These are phyloP conservation scores for Pseudotulostoma volvatum DNA, from an alignment of 495 filamentous ascomycete species.

Conservation along the genomic window DNA sequence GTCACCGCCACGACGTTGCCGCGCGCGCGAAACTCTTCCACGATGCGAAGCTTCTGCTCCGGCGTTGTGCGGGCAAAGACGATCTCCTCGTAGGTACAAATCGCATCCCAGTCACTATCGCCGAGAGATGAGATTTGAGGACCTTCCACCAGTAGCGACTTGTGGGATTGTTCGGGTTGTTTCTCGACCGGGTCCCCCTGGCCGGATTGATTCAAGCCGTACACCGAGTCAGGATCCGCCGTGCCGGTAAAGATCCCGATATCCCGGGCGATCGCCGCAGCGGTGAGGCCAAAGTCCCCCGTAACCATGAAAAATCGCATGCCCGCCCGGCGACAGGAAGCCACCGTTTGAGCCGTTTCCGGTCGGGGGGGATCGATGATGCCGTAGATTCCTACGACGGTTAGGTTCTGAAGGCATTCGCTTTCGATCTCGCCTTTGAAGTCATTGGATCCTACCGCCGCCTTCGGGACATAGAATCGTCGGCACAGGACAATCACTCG, in stretches of 20 bases:
- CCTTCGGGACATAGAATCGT: conserved; percentile 12
- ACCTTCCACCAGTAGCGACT: conserved; percentile 32
- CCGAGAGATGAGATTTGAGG: conserved; percentile 43
- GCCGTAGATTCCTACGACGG: conserved; percentile 33
- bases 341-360: conserved; percentile 36
- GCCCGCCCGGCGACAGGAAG: conserved; percentile 41
- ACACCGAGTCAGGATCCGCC: conserved; percentile 13
- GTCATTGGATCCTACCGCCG: conserved; percentile 17
- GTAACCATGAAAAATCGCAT: conserved; percentile 48
- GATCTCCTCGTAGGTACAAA: conserved; percentile 44
- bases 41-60: conserved; percentile 60
- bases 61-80: conserved; percentile 58
- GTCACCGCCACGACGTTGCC: conserved; percentile 59
- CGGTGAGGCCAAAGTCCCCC: conserved; percentile 57
- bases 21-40: conserved; percentile 44
- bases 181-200: neutral
- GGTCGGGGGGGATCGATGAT: conserved; percentile 46
- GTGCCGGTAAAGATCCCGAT: conserved; percentile 44
- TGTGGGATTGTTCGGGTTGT: conserved; percentile 8
- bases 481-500: conserved; percentile 35
- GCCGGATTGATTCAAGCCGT: neutral
- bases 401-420: conserved; percentile 22
- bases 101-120: conserved; percentile 38
- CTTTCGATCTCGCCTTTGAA: conserved; percentile 30
- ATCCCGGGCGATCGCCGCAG: conserved; percentile 47